Conservation (phyloP, 177 flowering plant species). For the Vitis hybrid region DNA sequence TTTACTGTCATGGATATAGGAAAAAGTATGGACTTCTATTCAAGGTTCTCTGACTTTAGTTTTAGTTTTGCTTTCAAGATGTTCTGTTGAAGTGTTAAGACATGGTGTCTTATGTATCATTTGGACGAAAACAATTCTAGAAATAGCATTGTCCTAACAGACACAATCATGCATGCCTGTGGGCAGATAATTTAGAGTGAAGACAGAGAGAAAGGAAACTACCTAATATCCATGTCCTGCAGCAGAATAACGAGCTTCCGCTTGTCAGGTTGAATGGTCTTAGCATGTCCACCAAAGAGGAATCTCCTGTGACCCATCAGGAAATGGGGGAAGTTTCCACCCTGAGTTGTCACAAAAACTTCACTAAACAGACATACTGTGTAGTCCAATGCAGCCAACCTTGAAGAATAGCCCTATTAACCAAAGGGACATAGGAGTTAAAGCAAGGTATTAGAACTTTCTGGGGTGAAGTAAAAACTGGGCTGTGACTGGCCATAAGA, state of each 20-base stretch:
- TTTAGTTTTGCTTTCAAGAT: no score
- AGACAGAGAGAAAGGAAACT: background rate
- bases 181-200: no score
- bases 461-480: background rate
- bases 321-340: slow-evolving; percentile 95
- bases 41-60: no score
- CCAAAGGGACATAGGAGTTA: background rate
- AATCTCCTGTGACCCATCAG: slow-evolving; percentile 87
- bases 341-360: slow-evolving; percentile 91
- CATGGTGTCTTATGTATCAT: no score
- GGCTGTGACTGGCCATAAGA: background rate
- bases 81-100: no score
- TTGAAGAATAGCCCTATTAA: slow-evolving; percentile 72
- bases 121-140: no score
- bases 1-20: no score
- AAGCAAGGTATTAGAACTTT: background rate
- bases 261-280: slow-evolving; percentile 86
- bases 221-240: slow-evolving; percentile 68
- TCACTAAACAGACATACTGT: slow-evolving; percentile 78
- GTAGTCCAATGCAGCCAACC: slow-evolving; percentile 93
- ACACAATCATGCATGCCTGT: no score
- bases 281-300: slow-evolving; percentile 74
- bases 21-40: no score
- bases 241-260: slow-evolving; percentile 61
- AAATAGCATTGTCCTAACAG: no score